Evolutionary conservation across 2,329 filamentous ascomycete species (phyloP).

Genomic region (Epichloe uncinata): DNA sequence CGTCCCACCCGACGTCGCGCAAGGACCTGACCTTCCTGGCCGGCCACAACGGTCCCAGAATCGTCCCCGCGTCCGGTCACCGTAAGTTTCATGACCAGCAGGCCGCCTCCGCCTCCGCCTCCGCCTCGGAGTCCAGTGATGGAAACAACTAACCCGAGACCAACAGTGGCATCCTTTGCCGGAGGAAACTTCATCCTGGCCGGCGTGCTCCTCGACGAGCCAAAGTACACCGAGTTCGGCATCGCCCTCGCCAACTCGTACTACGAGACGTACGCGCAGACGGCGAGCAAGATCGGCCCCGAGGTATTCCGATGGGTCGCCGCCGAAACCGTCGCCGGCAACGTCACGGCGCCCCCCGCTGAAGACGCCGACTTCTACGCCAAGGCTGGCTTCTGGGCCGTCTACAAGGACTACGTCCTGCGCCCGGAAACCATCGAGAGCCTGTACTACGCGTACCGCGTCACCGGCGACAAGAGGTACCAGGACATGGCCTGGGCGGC

Average conservation of each 20-base stretch:
- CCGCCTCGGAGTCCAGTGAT: not conserved
- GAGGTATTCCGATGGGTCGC: conserved; percentile 54
- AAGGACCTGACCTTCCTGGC: conserved; percentile 63
- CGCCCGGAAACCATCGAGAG: conserved; percentile 74
- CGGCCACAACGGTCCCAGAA: conserved; percentile 33
- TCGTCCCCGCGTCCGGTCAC: conserved; percentile 35
- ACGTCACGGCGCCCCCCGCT: conserved; percentile 29
- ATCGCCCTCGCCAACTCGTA: conserved; percentile 59
- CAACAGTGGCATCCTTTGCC: conserved; percentile 72
- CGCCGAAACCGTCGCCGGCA: conserved; percentile 13
- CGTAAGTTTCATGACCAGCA: conserved; percentile 23
- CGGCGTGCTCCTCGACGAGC: conserved; percentile 51
- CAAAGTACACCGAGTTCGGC: conserved; percentile 61
- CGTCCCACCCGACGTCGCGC: conserved; percentile 50
- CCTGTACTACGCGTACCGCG: conserved; percentile 76
- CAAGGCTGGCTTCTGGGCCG: conserved; percentile 20
- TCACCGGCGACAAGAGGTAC: conserved; percentile 61
- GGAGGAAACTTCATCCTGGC: conserved; percentile 79
- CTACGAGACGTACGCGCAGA: conserved; percentile 59
- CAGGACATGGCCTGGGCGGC: conserved; percentile 77
- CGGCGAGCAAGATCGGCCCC: conserved; percentile 62
- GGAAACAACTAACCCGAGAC: not conserved
- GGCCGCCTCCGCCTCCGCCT: not conserved
- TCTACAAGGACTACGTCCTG: conserved; percentile 43
- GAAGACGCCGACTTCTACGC: conserved; percentile 58